Conservation (phyloP, 2,329 filamentous ascomycete genomes). For the Diaporthe aspalathi region DNA sequence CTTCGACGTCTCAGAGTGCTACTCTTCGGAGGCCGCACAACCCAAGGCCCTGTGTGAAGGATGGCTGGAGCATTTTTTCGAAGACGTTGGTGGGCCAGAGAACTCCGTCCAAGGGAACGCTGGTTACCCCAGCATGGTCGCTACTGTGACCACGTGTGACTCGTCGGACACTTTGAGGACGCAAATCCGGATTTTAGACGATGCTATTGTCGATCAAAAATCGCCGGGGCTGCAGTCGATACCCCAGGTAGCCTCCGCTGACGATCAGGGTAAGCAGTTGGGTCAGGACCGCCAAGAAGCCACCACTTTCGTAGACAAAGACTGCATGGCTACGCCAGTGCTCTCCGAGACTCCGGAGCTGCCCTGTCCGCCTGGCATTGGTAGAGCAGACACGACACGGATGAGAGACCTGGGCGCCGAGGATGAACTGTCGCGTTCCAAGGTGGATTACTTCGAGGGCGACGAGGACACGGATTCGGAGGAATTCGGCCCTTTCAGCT, state of each 20-base stretch:
- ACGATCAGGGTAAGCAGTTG: too few relatives aligned
- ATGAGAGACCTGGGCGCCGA: not conserved
- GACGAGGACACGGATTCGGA: slow-evolving; percentile 23
- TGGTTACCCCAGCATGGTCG: not conserved
- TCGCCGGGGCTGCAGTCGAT: not conserved
- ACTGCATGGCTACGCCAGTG: not conserved
- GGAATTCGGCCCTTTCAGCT: not conserved
- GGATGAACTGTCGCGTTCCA: slow-evolving; percentile 28
- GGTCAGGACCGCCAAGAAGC: not conserved
- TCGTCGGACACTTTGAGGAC: slow-evolving; percentile 14
- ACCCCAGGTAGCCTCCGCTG: too few relatives aligned
- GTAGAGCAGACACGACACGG: not conserved
- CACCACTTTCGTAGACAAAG: not conserved
- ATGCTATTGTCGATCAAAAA: not conserved
- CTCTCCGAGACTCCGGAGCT: not conserved
- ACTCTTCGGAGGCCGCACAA: not conserved
- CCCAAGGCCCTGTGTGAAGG: not conserved
- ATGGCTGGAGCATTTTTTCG: slow-evolving; percentile 28
- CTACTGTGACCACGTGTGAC: not conserved
- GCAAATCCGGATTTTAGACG: not conserved
- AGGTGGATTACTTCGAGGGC: slow-evolving; percentile 24
- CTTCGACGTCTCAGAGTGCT: not conserved
- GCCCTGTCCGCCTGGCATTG: not conserved
- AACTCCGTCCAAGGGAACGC: not conserved
- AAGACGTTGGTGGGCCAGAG: not conserved